These are phyloP conservation scores for Quercus wislizeni DNA, from an alignment of 306 rosid genomes.

Conservation along the genomic window DNA sequence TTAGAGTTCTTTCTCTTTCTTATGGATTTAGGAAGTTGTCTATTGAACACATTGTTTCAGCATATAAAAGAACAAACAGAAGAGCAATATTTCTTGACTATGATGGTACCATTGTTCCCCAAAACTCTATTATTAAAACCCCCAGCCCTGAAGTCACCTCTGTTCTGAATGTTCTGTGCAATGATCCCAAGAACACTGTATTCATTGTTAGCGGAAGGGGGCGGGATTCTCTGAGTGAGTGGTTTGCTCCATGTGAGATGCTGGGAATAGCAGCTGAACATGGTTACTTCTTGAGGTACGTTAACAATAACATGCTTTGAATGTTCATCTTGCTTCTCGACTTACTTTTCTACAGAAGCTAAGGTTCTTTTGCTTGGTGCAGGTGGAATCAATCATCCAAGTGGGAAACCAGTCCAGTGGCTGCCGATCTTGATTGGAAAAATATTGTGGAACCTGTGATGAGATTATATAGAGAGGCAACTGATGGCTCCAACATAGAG, in stretches of 20 bases:
- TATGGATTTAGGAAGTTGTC: slow-evolving; percentile 68
- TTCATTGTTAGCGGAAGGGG: slow-evolving; percentile 87
- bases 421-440: slow-evolving; percentile 76
- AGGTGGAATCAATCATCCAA: slow-evolving; percentile 60
- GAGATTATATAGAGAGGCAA: slow-evolving; percentile 70
- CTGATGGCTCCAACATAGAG: slow-evolving; percentile 83
- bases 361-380: slow-evolving; percentile 11
- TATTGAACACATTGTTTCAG: slow-evolving; percentile 56
- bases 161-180: slow-evolving; percentile 58
- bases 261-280: slow-evolving; percentile 93
- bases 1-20: slow-evolving; percentile 72
- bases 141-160: slow-evolving; percentile 68
- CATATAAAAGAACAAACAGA: slow-evolving; percentile 59
- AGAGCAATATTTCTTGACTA: slow-evolving; percentile 85
- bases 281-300: slow-evolving; percentile 79
- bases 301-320: neutral
- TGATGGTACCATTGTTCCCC: slow-evolving; percentile 88
- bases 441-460: slow-evolving; percentile 71
- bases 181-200: slow-evolving; percentile 67
- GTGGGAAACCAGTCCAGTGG: slow-evolving; percentile 67
- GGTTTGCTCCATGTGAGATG: slow-evolving; percentile 68
- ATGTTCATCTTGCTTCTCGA: neutral
- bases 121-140: slow-evolving; percentile 50
- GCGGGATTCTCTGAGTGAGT: slow-evolving; percentile 54
- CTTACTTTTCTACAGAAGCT: neutral